phyloP scores from a whole-genome alignment of 2,329 filamentous ascomycete genomes.

The Fusarium beomiforme region DNA sequence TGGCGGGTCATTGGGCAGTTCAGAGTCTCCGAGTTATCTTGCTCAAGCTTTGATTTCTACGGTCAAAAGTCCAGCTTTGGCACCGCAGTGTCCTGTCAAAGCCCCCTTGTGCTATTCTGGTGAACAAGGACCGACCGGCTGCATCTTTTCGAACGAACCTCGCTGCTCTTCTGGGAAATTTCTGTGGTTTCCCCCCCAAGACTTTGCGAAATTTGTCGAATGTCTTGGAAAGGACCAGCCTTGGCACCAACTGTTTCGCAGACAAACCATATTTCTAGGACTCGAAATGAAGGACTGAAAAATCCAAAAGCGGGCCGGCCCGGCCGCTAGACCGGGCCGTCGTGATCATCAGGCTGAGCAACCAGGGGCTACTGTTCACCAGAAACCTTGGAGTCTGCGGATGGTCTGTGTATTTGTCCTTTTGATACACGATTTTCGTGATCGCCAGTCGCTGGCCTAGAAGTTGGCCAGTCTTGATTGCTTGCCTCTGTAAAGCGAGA shows the following conservation, averaged over 20 bases:
- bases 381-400: constrained; percentile 14
- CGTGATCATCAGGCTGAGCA: constrained; percentile 31
- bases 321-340: constrained; percentile 41
- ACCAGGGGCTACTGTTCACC: constrained; percentile 13
- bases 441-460: constrained; percentile 26
- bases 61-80: constrained; percentile 22
- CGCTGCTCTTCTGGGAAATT: background rate
- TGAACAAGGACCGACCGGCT: constrained; percentile 7
- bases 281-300: constrained; percentile 19
- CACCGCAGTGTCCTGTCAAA: constrained; percentile 14
- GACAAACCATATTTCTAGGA: background rate
- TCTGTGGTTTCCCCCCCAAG: background rate
- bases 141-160: constrained; percentile 23
- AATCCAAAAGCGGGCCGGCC: constrained; percentile 39
- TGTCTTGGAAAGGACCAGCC: background rate
- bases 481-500: constrained; percentile 26
- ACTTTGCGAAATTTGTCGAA: background rate
- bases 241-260: constrained; percentile 1
- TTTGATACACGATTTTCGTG: constrained; percentile 16
- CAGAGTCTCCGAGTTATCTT: constrained; percentile 22
- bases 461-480: constrained; percentile 26
- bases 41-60: constrained; percentile 23
- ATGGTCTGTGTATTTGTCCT: constrained; percentile 25
- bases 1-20: constrained; percentile 31
- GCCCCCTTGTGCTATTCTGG: constrained; percentile 2